Conservation (phyloP, 2,329 filamentous ascomycete genomes). For the Pseudogymnoascus sp. region DNA sequence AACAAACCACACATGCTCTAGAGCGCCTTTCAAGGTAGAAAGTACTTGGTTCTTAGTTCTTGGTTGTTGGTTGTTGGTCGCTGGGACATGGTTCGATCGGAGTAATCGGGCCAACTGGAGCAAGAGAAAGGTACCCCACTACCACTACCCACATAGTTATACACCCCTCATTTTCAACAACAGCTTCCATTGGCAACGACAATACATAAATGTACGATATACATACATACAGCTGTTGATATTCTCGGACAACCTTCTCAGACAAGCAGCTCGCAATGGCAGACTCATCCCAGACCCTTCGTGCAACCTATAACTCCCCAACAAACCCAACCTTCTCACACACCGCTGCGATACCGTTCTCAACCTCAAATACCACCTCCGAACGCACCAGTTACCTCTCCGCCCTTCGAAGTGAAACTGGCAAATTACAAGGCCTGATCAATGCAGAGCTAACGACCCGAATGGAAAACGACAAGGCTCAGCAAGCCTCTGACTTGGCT, state of each 20-base stretch:
- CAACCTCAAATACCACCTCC: slow-evolving; percentile 30
- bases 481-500: slow-evolving; percentile 30
- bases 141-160: neutral
- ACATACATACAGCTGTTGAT: neutral
- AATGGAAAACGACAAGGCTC: slow-evolving; percentile 64
- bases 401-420: slow-evolving; percentile 48
- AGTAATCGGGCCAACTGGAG: neutral
- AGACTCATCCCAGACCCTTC: slow-evolving; percentile 26
- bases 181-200: neutral
- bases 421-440: slow-evolving; percentile 53
- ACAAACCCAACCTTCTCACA: slow-evolving; percentile 40
- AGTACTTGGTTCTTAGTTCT: neutral
- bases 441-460: slow-evolving; percentile 63
- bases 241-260: neutral
- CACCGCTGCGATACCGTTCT: slow-evolving; percentile 30
- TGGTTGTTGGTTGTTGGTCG: neutral
- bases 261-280: neutral
- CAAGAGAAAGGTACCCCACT: neutral
- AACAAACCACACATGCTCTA: neutral
- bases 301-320: slow-evolving; percentile 47
- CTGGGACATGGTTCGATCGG: neutral
- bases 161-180: neutral
- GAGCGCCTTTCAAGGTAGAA: neutral
- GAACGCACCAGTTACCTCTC: slow-evolving; percentile 53
- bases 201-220: neutral